phyloP scores from a whole-genome alignment of 106 monocot species.

The Acorus calamus region DNA sequence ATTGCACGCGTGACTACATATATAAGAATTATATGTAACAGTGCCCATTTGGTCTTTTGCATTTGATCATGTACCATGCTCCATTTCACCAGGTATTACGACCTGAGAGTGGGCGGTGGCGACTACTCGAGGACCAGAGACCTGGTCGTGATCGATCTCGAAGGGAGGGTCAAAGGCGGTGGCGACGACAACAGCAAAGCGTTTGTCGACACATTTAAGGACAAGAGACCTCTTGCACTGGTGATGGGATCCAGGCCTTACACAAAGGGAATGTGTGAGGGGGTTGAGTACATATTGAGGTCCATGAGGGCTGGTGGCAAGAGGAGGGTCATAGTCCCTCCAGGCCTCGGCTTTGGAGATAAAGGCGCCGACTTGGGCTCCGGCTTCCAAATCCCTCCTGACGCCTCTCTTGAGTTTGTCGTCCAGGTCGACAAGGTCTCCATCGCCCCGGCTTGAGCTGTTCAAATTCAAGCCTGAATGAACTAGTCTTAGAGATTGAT shows the following conservation, averaged over 20 bases:
- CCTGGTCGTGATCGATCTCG: constrained; percentile 68
- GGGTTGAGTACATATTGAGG: constrained; percentile 58
- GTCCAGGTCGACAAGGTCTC: constrained; percentile 85
- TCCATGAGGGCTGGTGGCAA: constrained; percentile 84
- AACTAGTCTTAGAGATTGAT: no score
- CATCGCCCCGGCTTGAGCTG: constrained; percentile 53
- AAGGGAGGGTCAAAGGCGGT: constrained; percentile 49
- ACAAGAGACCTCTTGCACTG: constrained; percentile 67
- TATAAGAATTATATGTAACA: no score
- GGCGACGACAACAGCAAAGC: constrained; percentile 11
- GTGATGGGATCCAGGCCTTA: constrained; percentile 93
- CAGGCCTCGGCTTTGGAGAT: constrained; percentile 65
- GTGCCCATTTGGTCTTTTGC: no score
- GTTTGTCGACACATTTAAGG: constrained; percentile 83
- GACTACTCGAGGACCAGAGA: constrained; percentile 48
- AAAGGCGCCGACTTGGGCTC: constrained; percentile 61
- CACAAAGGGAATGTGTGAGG: constrained; percentile 90
- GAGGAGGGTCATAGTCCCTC: constrained; percentile 62
- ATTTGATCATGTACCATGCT: no score
- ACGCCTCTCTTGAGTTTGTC: constrained; percentile 53
- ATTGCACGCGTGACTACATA: no score
- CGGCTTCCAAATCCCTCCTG: constrained; percentile 34
- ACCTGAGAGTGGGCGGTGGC: constrained; percentile 67
- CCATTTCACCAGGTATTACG: constrained; percentile 37
- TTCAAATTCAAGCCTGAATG: no score